Percentiles rank a stretch among this genome's conserved stretches.
phyloP scores from a whole-genome alignment of 305 asterid genomes.

The Fraxinus velutina region DNA sequence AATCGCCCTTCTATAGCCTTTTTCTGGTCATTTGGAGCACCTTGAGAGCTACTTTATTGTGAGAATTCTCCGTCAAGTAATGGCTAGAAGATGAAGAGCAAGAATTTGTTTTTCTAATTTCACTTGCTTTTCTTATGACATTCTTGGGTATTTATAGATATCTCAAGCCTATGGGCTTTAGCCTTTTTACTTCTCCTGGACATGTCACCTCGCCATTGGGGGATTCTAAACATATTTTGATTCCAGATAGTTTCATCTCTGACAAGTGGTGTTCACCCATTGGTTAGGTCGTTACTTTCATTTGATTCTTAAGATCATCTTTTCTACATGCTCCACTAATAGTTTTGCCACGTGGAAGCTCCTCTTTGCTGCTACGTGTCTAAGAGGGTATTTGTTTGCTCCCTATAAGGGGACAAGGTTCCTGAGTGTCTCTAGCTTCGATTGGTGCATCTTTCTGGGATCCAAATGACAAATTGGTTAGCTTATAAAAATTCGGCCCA shows the following conservation, averaged over 20 bases:
- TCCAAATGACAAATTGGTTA: background rate
- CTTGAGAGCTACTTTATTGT: background rate
- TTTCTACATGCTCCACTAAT: background rate
- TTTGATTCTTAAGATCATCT: background rate
- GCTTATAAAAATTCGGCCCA: background rate
- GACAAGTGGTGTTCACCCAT: background rate
- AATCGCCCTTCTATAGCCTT: background rate
- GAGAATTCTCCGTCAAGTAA: background rate
- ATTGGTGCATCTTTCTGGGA: background rate
- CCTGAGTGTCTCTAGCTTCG: background rate
- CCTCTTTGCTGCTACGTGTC: background rate
- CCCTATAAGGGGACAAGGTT: background rate
- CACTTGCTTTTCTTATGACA: background rate
- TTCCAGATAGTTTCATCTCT: background rate
- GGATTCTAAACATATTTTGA: background rate
- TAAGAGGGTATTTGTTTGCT: background rate
- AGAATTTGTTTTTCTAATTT: background rate
- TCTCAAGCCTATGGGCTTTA: background rate
- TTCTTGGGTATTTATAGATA: background rate
- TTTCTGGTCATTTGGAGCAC: background rate
- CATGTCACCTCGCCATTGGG: background rate
- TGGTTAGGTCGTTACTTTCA: background rate
- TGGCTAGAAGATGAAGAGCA: background rate
- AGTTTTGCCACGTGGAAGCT: background rate
- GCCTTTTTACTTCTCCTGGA: background rate